Evolutionary conservation across 176 grass and related monocot species (phyloP).

Genomic region (Tuctoria greenei): DNA sequence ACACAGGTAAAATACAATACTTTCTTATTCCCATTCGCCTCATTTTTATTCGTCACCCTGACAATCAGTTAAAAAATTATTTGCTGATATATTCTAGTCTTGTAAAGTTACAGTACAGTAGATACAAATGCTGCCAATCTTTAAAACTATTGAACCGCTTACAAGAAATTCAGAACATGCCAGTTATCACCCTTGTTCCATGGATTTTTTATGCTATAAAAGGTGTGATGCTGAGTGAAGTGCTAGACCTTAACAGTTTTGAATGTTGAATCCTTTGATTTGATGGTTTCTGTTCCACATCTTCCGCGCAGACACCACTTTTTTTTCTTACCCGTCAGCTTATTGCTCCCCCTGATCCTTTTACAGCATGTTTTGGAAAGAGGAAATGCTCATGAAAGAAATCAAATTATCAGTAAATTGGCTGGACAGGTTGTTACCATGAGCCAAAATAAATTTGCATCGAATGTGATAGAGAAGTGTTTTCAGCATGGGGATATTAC

Average conservation of each 20-base stretch:
- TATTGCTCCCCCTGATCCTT: not conserved
- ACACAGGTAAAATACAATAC: slow-evolving; percentile 63
- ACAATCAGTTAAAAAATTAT: not conserved
- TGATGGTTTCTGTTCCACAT: not conserved
- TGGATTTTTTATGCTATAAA: slow-evolving; percentile 18
- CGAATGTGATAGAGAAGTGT: slow-evolving; percentile 96
- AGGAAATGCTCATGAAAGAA: slow-evolving; percentile 69
- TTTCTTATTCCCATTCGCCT: not conserved
- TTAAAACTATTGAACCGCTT: not conserved
- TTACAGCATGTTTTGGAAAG: slow-evolving; percentile 92
- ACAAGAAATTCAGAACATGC: not conserved
- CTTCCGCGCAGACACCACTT: not conserved
- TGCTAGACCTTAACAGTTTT: not conserved
- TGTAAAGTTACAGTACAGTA: not conserved
- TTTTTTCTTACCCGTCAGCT: not conserved
- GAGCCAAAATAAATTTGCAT: slow-evolving; percentile 97
- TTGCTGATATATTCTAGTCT: not conserved
- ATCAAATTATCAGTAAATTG: slow-evolving; percentile 81
- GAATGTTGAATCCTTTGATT: not conserved
- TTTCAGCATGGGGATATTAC: slow-evolving; percentile 71
- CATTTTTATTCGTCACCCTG: not conserved
- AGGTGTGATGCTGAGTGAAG: not conserved
- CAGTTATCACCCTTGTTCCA: not conserved
- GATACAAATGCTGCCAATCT: not conserved
- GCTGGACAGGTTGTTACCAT: slow-evolving; percentile 78